Evolutionary conservation across 1,284 basidiomycete species (phyloP), one percentile per base, ranked within the genome.

Genomic region (Heterobasidion irregulare): DNA sequence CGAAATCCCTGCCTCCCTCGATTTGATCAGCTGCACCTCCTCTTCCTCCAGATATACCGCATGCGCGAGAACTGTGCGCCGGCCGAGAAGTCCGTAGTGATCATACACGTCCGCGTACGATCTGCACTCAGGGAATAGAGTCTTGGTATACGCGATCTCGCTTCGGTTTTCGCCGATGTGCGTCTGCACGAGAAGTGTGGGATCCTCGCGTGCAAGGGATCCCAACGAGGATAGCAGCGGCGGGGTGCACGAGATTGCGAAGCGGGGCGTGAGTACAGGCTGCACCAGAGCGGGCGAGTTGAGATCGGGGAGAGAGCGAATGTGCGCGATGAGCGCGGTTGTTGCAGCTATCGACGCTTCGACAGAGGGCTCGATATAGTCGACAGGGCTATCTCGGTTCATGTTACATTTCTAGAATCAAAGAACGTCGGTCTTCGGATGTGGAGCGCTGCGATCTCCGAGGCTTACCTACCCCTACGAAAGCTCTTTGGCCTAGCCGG

Each of bases 261-360:
- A 98, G 16, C 95, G 88, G 16, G 96, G 96, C 0, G 96, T 98
- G 47, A 98, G 72, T 65, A 96, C 84, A 0, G 95, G 95, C 57
- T 90, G 87, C 6, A 98, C 89, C 15, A 94, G 81, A 7, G 72
- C 65, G 34, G 59, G 55, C n/a, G 15, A 12, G n/a, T 12, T 26
- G n/a, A n/a, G 12, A 15, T 15, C 50, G n/a, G 51, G 68, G 38
- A 89, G 69, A 1, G 76, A 65, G 34, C 79, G 79, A 62, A 95
- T 87, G 69, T 93, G 73, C 0, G 73, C 61, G 60, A 97, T 84
- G 47, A 94, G 76, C n/a, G 74, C 71, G 53, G 74, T 66, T 0
- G 92, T 94, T 47, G 77, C 77, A 0, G 65, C 61, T 4, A 93
- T 63, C 8, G 90, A 91, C 13, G 69, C 68, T 41, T 76, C 70